Evolutionary conservation across 371 early-diverging fungal genomes (phyloP).

Genomic region (Zancudomyces culisetae): DNA sequence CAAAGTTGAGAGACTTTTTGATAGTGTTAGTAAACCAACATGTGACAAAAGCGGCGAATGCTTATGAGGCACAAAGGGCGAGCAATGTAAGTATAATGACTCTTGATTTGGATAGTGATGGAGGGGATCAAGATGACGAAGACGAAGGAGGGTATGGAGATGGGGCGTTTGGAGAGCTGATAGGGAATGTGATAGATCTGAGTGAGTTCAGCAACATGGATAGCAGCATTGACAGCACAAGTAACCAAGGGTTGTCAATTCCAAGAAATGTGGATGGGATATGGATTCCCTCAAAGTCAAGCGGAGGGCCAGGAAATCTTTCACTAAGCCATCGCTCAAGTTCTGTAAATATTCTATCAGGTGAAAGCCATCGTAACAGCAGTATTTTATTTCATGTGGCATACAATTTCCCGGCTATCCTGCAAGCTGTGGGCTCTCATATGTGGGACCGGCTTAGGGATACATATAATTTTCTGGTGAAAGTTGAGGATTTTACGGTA

Average conservation of each 20-base stretch:
- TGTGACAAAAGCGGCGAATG: background rate
- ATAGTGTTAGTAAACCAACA: background rate
- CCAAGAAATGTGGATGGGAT: too few relatives aligned
- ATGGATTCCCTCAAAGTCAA: background rate
- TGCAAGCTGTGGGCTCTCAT: slow-evolving; percentile 13
- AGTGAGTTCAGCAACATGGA: background rate
- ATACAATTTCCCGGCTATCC: slow-evolving; percentile 22
- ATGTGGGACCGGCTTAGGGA: slow-evolving; percentile 24
- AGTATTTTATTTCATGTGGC: slow-evolving; percentile 18
- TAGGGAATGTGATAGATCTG: slow-evolving; percentile 1
- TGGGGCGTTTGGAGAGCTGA: background rate
- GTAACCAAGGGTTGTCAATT: background rate
- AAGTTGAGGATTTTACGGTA: slow-evolving; percentile 18
- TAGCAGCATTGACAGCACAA: background rate
- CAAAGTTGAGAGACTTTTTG: slow-evolving; percentile 2
- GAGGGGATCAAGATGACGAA: background rate
- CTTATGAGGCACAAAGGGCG: background rate
- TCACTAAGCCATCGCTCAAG: too few relatives aligned
- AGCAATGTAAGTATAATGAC: slow-evolving; percentile 2
- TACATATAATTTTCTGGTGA: slow-evolving; percentile 20
- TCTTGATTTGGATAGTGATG: background rate
- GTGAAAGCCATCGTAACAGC: background rate
- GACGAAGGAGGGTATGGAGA: too few relatives aligned
- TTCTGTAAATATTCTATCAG: too few relatives aligned
- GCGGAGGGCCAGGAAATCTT: slow-evolving; percentile 7